Percentiles rank a stretch among this genome's conserved stretches.
Evolutionary conservation across 2,329 filamentous ascomycete genomes (phyloP).

Genomic region (Drechslerella dactyloides): DNA sequence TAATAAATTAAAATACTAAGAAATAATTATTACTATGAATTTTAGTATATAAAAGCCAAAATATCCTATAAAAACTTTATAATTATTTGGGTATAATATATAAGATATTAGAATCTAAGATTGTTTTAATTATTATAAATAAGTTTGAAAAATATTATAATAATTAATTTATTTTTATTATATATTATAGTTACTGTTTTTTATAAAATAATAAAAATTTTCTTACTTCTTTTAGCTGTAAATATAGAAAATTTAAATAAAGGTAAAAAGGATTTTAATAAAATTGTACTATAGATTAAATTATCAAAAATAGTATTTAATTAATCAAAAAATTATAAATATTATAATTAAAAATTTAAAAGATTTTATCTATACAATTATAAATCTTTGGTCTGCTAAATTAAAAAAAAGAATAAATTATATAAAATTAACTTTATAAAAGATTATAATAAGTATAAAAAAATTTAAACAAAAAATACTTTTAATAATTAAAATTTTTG

Average conservation of each 20-base stretch:
- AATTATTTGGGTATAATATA: neutral
- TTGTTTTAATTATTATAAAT: slow-evolving; percentile 1
- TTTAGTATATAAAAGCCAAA: no score
- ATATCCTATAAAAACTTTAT: neutral
- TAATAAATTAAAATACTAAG: neutral
- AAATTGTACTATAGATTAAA: neutral
- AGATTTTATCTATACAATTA: slow-evolving; percentile 1
- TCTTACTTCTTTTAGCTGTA: slow-evolving; percentile 3
- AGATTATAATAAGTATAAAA: slow-evolving; percentile 7
- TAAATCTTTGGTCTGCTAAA: neutral
- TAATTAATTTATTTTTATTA: slow-evolving; percentile 10
- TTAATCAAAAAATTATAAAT: slow-evolving; percentile 10
- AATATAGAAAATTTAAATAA: slow-evolving; percentile 6
- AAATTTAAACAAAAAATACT: slow-evolving; percentile 2
- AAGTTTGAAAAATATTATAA: slow-evolving; percentile 13
- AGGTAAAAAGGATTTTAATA: slow-evolving; percentile 4
- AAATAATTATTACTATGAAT: neutral
- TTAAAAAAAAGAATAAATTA: slow-evolving; percentile 1
- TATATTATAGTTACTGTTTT: neutral
- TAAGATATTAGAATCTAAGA: neutral
- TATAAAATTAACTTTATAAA: slow-evolving; percentile 15
- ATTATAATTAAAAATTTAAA: slow-evolving; percentile 1
- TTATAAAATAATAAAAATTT: slow-evolving; percentile 1
- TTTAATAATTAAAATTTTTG: no score
- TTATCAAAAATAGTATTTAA: neutral